Percentiles rank a stretch among this genome's conserved stretches.
Evolutionary conservation across 805 yeast species (phyloP).

Genomic region (Metschnikowia koreensis): DNA sequence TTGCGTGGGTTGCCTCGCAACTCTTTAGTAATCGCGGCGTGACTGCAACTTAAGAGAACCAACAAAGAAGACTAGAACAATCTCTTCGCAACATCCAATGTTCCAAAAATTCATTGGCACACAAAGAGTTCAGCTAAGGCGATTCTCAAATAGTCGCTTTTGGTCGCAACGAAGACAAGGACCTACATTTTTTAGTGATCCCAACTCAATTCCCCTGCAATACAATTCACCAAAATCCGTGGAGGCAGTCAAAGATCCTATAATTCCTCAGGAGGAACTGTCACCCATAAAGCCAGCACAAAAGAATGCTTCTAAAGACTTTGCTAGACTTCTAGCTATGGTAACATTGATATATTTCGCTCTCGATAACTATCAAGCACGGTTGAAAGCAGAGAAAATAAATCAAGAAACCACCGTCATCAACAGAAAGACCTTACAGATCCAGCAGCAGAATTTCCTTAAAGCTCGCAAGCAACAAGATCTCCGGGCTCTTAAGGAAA

Average conservation of each 20-base stretch:
- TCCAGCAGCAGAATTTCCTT: constrained; percentile 49
- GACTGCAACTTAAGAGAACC: background rate
- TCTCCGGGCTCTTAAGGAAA: constrained; percentile 49
- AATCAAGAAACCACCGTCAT: constrained; percentile 35
- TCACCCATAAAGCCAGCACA: background rate
- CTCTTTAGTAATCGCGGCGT: no score
- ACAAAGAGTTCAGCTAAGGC: background rate
- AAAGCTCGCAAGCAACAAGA: constrained; percentile 53
- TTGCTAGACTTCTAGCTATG: constrained; percentile 43
- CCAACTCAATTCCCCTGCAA: constrained; percentile 12
- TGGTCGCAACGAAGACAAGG: constrained; percentile 2
- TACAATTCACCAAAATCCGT: background rate
- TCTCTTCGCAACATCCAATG: background rate
- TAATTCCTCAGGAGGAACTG: background rate
- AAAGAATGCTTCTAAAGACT: constrained; percentile 25
- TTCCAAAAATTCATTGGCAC: background rate
- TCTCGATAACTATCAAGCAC: constrained; percentile 46
- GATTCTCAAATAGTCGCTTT: background rate
- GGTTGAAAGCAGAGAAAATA: constrained; percentile 38
- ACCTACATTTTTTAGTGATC: constrained; percentile 14
- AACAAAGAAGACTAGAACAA: background rate
- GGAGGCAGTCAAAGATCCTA: background rate
- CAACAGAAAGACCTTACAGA: constrained; percentile 36
- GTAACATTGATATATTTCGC: constrained; percentile 48
- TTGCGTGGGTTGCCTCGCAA: no score